A percentile compares a stretch with the other conserved stretches of the same genome.
Evolutionary conservation across 768 basidiomycete genomes (phyloP).

Genomic region (Tylopilus felleus): DNA sequence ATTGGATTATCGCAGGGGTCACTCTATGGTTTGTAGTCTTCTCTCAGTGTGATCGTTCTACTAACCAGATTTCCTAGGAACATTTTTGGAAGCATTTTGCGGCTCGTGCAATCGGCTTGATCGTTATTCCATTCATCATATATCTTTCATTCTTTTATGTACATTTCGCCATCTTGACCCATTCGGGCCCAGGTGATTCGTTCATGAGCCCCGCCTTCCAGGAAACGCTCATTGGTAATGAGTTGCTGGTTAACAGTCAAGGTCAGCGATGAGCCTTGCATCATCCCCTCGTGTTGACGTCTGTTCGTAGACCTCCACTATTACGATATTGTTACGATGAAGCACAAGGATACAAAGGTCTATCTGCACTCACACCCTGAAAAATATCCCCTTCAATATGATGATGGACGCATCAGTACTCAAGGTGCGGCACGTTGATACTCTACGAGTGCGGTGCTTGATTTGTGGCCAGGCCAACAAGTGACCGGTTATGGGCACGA

Average conservation of each 20-base stretch:
- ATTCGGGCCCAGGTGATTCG: slow-evolving; percentile 88
- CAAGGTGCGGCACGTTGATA: slow-evolving; percentile 52
- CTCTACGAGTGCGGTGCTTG: neutral
- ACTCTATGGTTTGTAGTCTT: slow-evolving; percentile 60
- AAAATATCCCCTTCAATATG: slow-evolving; percentile 87
- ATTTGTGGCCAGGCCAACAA: slow-evolving; percentile 67
- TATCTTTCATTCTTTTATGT: slow-evolving; percentile 96
- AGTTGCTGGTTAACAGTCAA: slow-evolving; percentile 86
- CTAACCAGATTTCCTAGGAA: slow-evolving; percentile 47
- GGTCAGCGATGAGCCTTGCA: slow-evolving; percentile 47
- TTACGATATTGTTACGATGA: slow-evolving; percentile 81
- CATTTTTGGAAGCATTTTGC: slow-evolving; percentile 87
- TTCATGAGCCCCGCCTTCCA: slow-evolving; percentile 99
- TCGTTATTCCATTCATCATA: slow-evolving; percentile 81
- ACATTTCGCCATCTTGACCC: slow-evolving; percentile 84
- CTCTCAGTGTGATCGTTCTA: neutral
- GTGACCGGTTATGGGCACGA: slow-evolving; percentile 94
- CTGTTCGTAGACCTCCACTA: slow-evolving; percentile 81
- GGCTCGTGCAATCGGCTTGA: slow-evolving; percentile 81
- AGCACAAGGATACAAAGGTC: slow-evolving; percentile 91
- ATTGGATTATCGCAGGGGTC: slow-evolving; percentile 76
- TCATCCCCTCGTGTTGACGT: neutral
- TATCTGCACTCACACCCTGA: slow-evolving; percentile 93
- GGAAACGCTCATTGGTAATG: slow-evolving; percentile 89
- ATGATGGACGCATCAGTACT: slow-evolving; percentile 92